Percentiles rank a stretch among this genome's conserved stretches.
Conservation (phyloP, 2,329 filamentous ascomycete genomes). For the Rutstroemia sydowiana region DNA sequence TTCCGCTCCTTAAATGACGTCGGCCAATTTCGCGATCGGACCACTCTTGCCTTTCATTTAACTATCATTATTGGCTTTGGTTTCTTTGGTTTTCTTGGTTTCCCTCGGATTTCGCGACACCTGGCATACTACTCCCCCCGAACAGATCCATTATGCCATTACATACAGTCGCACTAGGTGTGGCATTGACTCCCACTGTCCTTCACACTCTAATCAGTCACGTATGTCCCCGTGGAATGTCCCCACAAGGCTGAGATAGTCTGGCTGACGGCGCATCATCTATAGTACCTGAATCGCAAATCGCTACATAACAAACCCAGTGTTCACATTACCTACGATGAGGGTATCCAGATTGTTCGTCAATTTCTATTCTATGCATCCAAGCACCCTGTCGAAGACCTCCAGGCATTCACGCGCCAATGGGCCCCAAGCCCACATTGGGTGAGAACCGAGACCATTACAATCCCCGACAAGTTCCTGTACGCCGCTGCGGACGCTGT, state of each 20-base stretch:
- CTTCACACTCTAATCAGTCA: slow-evolving; percentile 82
- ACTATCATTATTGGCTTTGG: too few species aligned
- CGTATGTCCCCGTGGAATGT: slow-evolving; percentile 42
- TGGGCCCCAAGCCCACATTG: slow-evolving; percentile 86
- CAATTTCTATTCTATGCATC: slow-evolving; percentile 80
- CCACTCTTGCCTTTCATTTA: too few species aligned
- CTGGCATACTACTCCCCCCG: too few species aligned
- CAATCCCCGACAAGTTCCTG: too few species aligned
- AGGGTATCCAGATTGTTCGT: slow-evolving; percentile 80
- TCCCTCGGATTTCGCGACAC: too few species aligned
- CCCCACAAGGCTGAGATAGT: not conserved
- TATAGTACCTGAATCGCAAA: slow-evolving; percentile 74
- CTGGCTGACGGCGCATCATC: not conserved
- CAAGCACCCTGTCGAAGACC: slow-evolving; percentile 83
- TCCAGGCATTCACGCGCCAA: slow-evolving; percentile 86
- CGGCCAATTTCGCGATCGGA: too few species aligned
- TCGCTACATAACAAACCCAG: slow-evolving; percentile 72
- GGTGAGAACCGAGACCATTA: slow-evolving; percentile 68
- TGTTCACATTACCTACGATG: slow-evolving; percentile 87
- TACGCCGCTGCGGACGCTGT: too few species aligned
- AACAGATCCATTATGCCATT: slow-evolving; percentile 35
- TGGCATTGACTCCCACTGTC: slow-evolving; percentile 81
- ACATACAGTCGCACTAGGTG: slow-evolving; percentile 73
- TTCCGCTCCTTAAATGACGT: too few species aligned
- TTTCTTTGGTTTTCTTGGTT: not conserved